phyloP scores from a whole-genome alignment of 495 filamentous ascomycete genomes.

The Cercophora scortea region DNA sequence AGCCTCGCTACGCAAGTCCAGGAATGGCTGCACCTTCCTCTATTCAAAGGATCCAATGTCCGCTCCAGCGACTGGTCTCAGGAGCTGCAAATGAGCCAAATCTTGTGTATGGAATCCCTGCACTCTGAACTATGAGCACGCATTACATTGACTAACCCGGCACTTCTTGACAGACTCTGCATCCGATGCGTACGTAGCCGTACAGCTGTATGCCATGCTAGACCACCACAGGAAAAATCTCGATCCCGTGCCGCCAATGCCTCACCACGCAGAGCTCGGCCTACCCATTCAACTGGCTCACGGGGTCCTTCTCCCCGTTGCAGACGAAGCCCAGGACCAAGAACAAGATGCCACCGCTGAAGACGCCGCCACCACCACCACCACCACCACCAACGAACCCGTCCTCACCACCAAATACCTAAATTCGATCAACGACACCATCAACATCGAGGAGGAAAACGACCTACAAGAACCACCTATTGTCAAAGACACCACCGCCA shows the following conservation, averaged over 20 bases:
- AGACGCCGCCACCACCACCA: conserved; percentile 3
- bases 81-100: conserved; percentile 54
- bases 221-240: conserved; percentile 58
- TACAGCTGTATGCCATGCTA: conserved; percentile 64
- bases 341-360: conserved; percentile 9
- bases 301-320: conserved; percentile 19
- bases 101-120: conserved; percentile 52
- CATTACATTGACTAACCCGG: conserved; percentile 1
- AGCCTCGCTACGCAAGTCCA: conserved; percentile 59
- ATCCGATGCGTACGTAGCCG: conserved; percentile 71
- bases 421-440: conserved; percentile 2
- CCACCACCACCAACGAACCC: neutral
- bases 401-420: conserved; percentile 13
- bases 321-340: conserved; percentile 9
- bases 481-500: neutral
- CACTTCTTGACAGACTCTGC: conserved; percentile 55
- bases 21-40: conserved; percentile 64
- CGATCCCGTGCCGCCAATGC: conserved; percentile 60
- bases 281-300: conserved; percentile 48
- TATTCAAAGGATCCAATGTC: conserved; percentile 63
- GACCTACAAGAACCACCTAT: conserved; percentile 9
- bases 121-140: neutral
- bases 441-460: conserved; percentile 11
- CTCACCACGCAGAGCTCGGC: conserved; percentile 57
- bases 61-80: conserved; percentile 66